Evolutionary conservation across 2,329 filamentous ascomycete genomes (phyloP).

Genomic region (Emergomyces orientalis): DNA sequence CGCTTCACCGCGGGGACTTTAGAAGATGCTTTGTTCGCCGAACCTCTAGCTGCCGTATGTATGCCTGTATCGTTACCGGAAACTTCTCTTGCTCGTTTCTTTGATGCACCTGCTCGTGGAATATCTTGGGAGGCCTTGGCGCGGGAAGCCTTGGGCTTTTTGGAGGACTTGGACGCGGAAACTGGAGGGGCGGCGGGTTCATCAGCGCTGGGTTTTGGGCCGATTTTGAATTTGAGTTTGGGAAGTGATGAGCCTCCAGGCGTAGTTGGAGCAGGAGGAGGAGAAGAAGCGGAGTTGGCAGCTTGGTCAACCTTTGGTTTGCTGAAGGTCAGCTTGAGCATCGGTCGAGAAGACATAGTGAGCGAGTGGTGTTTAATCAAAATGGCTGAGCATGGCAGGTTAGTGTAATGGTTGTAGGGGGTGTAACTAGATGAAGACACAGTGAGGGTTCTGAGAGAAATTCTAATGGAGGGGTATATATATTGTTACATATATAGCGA

Average conservation of each 20-base stretch:
- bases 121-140: slow-evolving; percentile 4
- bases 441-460: background rate
- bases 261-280: slow-evolving; percentile 15
- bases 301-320: slow-evolving; percentile 27
- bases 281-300: slow-evolving; percentile 17
- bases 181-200: slow-evolving; percentile 20
- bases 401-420: background rate
- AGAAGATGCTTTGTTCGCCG: background rate
- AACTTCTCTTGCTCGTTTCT: slow-evolving; percentile 15
- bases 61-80: slow-evolving; percentile 6
- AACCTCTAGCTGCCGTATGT: background rate
- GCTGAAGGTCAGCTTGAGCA: slow-evolving; percentile 36
- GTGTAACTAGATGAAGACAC: background rate
- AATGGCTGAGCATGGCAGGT: background rate
- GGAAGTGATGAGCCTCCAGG: slow-evolving; percentile 21
- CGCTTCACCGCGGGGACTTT: slow-evolving; percentile 22
- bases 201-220: slow-evolving; percentile 21
- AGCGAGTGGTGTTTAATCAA: background rate
- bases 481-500: background rate
- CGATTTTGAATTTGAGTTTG: slow-evolving; percentile 37
- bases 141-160: slow-evolving; percentile 14
- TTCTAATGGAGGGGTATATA: background rate
- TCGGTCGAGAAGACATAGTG: slow-evolving; percentile 31
- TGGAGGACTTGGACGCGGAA: slow-evolving; percentile 17
- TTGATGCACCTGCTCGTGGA: slow-evolving; percentile 8